Conservation (phyloP, 148 eudicot genomes). For the Diospyros kaki region DNA sequence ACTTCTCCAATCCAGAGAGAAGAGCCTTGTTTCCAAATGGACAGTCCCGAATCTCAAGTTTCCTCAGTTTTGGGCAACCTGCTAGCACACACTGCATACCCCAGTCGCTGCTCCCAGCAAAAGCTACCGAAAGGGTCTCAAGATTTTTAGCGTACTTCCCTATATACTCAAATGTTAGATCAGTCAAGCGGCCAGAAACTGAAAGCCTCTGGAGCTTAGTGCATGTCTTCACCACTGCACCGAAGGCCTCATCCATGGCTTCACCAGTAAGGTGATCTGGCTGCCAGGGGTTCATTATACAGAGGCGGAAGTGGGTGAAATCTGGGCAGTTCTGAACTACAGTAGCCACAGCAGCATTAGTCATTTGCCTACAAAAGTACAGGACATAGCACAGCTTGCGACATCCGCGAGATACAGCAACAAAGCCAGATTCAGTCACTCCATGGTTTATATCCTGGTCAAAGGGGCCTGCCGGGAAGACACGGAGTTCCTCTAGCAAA, state of each 20-base stretch:
- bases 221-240: slow-evolving; percentile 67
- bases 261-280: slow-evolving; percentile 68
- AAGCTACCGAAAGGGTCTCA: slow-evolving; percentile 86
- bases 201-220: slow-evolving; percentile 63
- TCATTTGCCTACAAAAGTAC: slow-evolving; percentile 81
- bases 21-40: slow-evolving; percentile 77
- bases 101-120: slow-evolving; percentile 79
- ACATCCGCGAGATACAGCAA: slow-evolving; percentile 74
- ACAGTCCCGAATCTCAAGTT: slow-evolving; percentile 83
- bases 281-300: slow-evolving; percentile 72
- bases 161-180: slow-evolving; percentile 63
- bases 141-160: slow-evolving; percentile 78
- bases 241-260: slow-evolving; percentile 89
- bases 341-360: slow-evolving; percentile 77
- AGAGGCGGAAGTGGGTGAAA: slow-evolving; percentile 82
- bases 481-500: slow-evolving; percentile 77
- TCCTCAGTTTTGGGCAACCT: slow-evolving; percentile 72
- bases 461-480: slow-evolving; percentile 73
- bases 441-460: slow-evolving; percentile 49
- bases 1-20: slow-evolving; percentile 59
- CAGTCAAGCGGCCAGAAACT: slow-evolving; percentile 75
- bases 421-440: slow-evolving; percentile 67
- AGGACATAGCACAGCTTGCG: slow-evolving; percentile 65
- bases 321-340: slow-evolving; percentile 67
- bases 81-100: slow-evolving; percentile 66